Evolutionary conservation across 192 early-diverging fungal species (phyloP).

Genomic region (Coemansia aciculifera): DNA sequence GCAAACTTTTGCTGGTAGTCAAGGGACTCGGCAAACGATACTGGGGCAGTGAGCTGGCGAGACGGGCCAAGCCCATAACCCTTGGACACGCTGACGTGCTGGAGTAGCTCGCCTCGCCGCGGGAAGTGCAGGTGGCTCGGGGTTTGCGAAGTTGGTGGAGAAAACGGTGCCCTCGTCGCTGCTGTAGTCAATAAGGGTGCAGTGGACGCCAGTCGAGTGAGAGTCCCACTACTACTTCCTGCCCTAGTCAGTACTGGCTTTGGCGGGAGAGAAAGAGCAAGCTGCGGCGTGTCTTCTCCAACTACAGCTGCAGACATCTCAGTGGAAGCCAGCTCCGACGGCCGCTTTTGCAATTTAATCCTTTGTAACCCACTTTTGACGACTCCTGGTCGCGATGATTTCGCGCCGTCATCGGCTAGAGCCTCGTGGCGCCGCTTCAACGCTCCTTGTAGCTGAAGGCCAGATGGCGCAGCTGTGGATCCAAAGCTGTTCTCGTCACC

Average conservation of each 20-base stretch:
- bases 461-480: not conserved
- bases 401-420: not conserved
- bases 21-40: slow-evolving; percentile 21
- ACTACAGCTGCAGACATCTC: not conserved
- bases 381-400: not conserved
- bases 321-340: slow-evolving; percentile 12
- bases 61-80: slow-evolving; percentile 42
- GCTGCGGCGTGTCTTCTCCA: not conserved
- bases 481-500: not conserved
- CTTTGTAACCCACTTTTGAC: not conserved
- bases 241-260: slow-evolving; percentile 2
- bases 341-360: slow-evolving; percentile 13
- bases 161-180: slow-evolving; percentile 11
- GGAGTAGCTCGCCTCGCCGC: slow-evolving; percentile 46
- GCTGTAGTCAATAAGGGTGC: not conserved
- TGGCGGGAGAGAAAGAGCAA: not conserved
- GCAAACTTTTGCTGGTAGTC: slow-evolving; percentile 24
- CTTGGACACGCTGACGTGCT: slow-evolving; percentile 47
- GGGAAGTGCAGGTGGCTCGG: slow-evolving; percentile 46
- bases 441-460: slow-evolving; percentile 22
- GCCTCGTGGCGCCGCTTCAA: slow-evolving; percentile 36
- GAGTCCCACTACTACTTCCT: not conserved
- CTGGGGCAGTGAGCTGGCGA: slow-evolving; percentile 31
- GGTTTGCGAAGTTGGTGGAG: slow-evolving; percentile 23
- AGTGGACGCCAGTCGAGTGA: not conserved